A percentile compares a stretch with the other conserved stretches of the same genome.
Conservation (phyloP, 352 stramenopile genomes). For the Phytophthora europaea region DNA sequence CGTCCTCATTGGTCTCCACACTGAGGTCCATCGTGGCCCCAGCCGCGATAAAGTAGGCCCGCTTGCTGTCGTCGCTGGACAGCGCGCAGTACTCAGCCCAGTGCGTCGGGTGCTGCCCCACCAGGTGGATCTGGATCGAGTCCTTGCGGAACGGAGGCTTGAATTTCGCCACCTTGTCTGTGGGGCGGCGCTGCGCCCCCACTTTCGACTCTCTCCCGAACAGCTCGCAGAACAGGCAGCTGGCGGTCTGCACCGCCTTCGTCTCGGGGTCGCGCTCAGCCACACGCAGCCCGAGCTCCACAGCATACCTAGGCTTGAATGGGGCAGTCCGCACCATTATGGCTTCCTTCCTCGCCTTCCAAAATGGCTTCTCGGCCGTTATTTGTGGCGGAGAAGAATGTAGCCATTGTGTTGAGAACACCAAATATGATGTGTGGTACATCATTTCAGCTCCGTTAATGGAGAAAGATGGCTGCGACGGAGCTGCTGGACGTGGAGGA, state of each 20-base stretch:
- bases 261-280: conserved; percentile 46
- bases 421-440: background rate
- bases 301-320: conserved; percentile 30
- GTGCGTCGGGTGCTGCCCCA: conserved; percentile 55
- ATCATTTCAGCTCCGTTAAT: background rate
- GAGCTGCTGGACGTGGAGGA: conserved; percentile 11
- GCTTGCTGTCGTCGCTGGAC: conserved; percentile 53
- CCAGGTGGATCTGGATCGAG: conserved; percentile 70
- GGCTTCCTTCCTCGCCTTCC: background rate
- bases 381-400: background rate
- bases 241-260: conserved; percentile 46
- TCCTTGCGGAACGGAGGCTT: conserved; percentile 73
- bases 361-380: background rate
- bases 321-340: conserved; percentile 23
- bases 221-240: conserved; percentile 73
- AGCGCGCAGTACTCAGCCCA: conserved; percentile 60
- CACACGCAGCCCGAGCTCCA: conserved; percentile 40
- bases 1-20: conserved; percentile 3
- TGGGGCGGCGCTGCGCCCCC: conserved; percentile 51
- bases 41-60: conserved; percentile 57
- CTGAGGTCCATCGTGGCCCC: conserved; percentile 21
- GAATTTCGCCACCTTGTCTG: conserved; percentile 71
- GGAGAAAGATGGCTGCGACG: background rate
- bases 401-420: background rate
- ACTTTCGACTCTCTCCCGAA: conserved; percentile 63